Evolutionary conservation across 768 basidiomycete species (phyloP), one percentile per base, ranked within the genome.

Genomic region (Bullera alba): DNA sequence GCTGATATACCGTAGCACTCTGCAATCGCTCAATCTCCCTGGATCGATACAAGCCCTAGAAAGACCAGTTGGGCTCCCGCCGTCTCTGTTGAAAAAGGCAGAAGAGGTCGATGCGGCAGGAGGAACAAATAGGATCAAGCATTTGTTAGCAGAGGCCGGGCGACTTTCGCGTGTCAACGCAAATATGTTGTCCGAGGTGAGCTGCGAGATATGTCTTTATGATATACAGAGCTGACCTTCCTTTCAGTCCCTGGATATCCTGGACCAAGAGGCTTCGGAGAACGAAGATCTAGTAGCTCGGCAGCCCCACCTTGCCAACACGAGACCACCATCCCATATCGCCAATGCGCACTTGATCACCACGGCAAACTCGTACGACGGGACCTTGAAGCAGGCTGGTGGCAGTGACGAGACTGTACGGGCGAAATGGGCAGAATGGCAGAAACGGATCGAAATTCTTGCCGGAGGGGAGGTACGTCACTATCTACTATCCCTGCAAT

Each of bases 381-480:
- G 63, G n/a, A 82, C 89, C 16, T 76, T 97, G 3, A 75, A 75
- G 0, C 79, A 85, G 52, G 93, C 91, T 0, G 74, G 75, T 0
- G 79, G 78, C 27, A 89, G 87, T 63, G 90, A 97, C 63, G 80
- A 78, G 26, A 75, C 80, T 2, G 85, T 96, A 1, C 75, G 83
- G 17, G 75, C 79, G 54, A 91, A 95, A 71, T 95, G 88, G 86
- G 83, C 83, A 32, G 81, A 91, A 61, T 93, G 89, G 89, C 84
- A 85, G 61, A 76, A 77, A 14, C 78, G 77, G 38, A 83, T 99
- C 36, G 72, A 73, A 14, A 78, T 85, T 41, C 76, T 99, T 34
- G 83, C 81, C 2, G 79, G 81, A 76, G 82, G 81, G 69, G 82
- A 79, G 71, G 81, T 79, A 58, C 39, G 69, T 42, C 23, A 17